Evolutionary conservation across 2,329 filamentous ascomycete genomes (phyloP).

Genomic region (Epichloe brachyelytri): DNA sequence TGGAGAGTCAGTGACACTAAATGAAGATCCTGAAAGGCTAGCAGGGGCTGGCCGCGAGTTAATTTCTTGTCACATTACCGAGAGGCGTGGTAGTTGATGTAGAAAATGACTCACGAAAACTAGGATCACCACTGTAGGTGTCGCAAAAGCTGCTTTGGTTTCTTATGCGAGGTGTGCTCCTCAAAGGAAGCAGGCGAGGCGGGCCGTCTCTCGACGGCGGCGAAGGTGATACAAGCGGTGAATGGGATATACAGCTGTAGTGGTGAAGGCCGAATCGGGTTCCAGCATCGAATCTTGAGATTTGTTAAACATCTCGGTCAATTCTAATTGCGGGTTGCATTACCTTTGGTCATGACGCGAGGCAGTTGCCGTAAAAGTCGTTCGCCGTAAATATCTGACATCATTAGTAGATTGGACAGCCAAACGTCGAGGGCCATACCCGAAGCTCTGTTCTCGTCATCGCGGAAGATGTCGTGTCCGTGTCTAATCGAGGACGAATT

Average conservation of each 20-base stretch:
- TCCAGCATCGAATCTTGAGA: conserved; percentile 19
- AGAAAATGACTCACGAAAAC: conserved; percentile 4
- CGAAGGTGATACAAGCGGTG: conserved; percentile 25
- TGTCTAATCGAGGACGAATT: conserved; percentile 9
- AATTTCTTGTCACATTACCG: not conserved
- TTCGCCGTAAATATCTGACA: conserved; percentile 13
- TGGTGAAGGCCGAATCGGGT: conserved; percentile 22
- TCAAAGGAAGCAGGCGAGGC: conserved; percentile 12
- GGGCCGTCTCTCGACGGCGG: conserved; percentile 17
- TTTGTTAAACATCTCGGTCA: conserved; percentile 4
- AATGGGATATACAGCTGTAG: conserved; percentile 24
- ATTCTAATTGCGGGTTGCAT: not conserved
- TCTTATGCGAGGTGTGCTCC: conserved; percentile 13
- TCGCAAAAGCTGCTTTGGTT: conserved; percentile 6
- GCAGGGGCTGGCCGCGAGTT: conserved; percentile 11
- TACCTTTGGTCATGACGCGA: conserved; percentile 16
- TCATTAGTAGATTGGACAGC: conserved; percentile 8
- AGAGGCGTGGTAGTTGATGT: not conserved
- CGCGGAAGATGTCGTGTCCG: conserved; percentile 18
- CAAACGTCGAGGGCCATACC: conserved; percentile 10
- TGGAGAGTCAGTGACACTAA: conserved; percentile 17
- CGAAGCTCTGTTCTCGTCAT: conserved; percentile 14
- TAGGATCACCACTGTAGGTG: conserved; percentile 3
- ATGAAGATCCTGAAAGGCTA: conserved; percentile 15
- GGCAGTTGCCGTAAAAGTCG: conserved; percentile 9